A percentile compares a stretch with the other conserved stretches of the same genome.
Conservation (phyloP, 441 rosid genomes). For the Syzygium syzygioides region DNA sequence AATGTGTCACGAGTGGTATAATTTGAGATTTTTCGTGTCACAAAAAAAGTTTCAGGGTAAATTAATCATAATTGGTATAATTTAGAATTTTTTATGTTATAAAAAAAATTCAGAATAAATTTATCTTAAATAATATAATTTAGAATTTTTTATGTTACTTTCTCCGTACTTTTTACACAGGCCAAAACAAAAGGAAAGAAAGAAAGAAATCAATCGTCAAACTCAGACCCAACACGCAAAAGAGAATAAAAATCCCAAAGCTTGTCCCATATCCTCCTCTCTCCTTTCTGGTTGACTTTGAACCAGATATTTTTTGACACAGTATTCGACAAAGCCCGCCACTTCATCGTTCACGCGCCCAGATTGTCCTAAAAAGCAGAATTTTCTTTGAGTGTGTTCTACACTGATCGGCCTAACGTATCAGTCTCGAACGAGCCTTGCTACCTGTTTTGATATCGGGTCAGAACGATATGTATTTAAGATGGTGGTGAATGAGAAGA, state of each 20-base stretch:
- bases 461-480: neutral
- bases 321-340: neutral
- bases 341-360: neutral
- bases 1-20: too few species aligned
- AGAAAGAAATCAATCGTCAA: neutral
- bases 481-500: neutral
- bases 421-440: neutral
- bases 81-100: too few species aligned
- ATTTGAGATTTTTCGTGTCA: too few species aligned
- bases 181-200: neutral
- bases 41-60: too few species aligned
- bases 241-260: neutral
- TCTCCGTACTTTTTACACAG: neutral
- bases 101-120: too few species aligned
- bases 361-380: neutral
- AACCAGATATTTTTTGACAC: neutral
- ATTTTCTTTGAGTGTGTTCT: neutral
- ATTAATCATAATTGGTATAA: too few species aligned
- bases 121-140: too few species aligned
- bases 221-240: neutral
- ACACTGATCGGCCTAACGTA: neutral
- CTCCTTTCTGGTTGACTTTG: neutral
- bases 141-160: accelerated
- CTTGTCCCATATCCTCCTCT: neutral
- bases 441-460: neutral